Evolutionary conservation across 148 eudicot genomes (phyloP), one percentile per base, ranked within the genome.

Genomic region (Cornus kousa): DNA sequence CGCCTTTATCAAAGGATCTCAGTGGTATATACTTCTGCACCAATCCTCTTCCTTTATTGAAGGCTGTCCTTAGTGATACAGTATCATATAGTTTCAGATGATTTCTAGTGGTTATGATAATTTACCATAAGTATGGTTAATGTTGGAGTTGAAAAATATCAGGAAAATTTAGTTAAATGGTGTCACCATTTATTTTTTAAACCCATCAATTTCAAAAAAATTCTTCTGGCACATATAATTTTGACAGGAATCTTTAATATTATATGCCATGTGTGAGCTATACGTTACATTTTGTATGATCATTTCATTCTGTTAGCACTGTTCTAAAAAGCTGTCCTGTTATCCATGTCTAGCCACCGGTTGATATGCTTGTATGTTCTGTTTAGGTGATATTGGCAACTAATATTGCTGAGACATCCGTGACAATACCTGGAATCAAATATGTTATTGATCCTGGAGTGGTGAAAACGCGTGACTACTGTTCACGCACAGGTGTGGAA

Each of bases 391-490:
- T 96, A 82, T 77, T 96, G 82, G 99, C 99, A 71, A 96, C 99
- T 74, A 96, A 96, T 87, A 92, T 96, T 87, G 99, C 98, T 40
- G 99, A 96, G 84, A 93, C 98, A 77, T 96, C 99, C 3, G 97
- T 96, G 70, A 96, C 99, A 57, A 96, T 96, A 82, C 97, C 99
- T 78, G 99, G 99, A 88, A 89, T 96, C 78, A 96, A 88, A 87
- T 96, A 89, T 85, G 99, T 96, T 66, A 85, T 96, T 53, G 99
- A 96, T 84, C 95, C 99, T 72, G 99, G 99, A 87, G 80, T 96
- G 86, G 98, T 96, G 78, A 96, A 96, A 89, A 91, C 91, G 74
- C 95, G 97, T 65, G 82, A 86, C 40, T 96, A 89, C 81, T 88
- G 87, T 86, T 87, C 97, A 73, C 85, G 84, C 48, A 90, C 92